Percentiles rank a stretch among this genome's conserved stretches.
Evolutionary conservation across 129 eudicot genomes (phyloP).

Genomic region (Oenanthe sinensis): DNA sequence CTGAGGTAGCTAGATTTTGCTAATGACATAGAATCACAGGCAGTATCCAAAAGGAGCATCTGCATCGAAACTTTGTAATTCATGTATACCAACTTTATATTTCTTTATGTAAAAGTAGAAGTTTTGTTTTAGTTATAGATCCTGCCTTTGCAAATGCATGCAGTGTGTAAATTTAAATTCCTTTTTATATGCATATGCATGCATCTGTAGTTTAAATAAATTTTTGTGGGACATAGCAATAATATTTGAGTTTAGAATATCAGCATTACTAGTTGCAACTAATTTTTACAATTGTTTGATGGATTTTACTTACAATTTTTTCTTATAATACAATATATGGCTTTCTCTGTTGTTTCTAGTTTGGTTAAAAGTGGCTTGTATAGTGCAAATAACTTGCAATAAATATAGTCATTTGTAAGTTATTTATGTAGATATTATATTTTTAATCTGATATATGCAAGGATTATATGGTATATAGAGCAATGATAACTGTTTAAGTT

Average conservation of each 20-base stretch:
- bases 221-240: background rate
- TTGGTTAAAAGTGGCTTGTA: background rate
- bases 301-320: background rate
- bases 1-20: conserved; percentile 8
- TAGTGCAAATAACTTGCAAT: background rate
- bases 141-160: conserved; percentile 3
- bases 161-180: background rate
- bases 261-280: background rate
- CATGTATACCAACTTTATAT: conserved; percentile 10
- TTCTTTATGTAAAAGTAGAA: background rate
- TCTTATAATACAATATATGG: background rate
- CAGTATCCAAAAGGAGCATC: background rate
- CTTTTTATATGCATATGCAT: background rate
- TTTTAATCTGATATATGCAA: background rate
- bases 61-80: conserved; percentile 16
- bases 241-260: background rate
- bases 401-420: background rate
- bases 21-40: background rate
- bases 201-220: background rate
- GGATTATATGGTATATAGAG: background rate
- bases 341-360: background rate
- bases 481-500: background rate
- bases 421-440: background rate
- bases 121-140: conserved; percentile 5
- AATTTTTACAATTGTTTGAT: background rate